Evolutionary conservation across 352 stramenopile genomes (phyloP).

Genomic region (Globisporangium nunn): DNA sequence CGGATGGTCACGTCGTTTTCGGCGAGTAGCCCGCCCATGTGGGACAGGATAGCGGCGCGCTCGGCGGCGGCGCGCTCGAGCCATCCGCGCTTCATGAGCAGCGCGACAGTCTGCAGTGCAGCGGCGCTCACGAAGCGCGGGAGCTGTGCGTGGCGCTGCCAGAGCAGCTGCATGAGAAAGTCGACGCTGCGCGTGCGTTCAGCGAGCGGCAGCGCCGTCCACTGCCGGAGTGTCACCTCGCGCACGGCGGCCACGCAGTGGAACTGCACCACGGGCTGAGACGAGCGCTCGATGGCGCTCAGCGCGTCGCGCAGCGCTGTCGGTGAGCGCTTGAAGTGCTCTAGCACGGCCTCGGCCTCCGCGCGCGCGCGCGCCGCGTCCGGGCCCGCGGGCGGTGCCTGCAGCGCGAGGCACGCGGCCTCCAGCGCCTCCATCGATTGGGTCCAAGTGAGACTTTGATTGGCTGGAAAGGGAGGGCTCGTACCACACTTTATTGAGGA

Average conservation of each 20-base stretch:
- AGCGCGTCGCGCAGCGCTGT: constrained; percentile 54
- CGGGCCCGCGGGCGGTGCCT: constrained; percentile 45
- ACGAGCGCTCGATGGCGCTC: constrained; percentile 32
- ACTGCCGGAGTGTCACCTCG: constrained; percentile 68
- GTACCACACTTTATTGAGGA: too few species aligned
- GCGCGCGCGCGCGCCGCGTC: constrained; percentile 43
- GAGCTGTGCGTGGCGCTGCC: constrained; percentile 41
- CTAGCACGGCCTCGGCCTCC: constrained; percentile 56
- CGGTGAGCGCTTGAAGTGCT: constrained; percentile 80
- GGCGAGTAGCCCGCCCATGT: constrained; percentile 67
- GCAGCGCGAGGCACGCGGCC: constrained; percentile 60
- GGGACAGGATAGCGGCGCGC: constrained; percentile 47
- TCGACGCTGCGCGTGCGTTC: constrained; percentile 58
- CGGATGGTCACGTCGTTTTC: constrained; percentile 25
- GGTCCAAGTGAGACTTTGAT: background rate
- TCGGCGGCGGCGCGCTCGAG: constrained; percentile 52
- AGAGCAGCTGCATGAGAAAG: constrained; percentile 77
- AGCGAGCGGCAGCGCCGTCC: constrained; percentile 32
- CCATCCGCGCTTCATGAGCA: constrained; percentile 81
- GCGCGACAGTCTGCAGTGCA: constrained; percentile 62
- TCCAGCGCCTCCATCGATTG: constrained; percentile 47
- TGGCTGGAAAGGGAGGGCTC: background rate
- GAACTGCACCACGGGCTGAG: constrained; percentile 64
- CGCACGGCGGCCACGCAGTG: constrained; percentile 72
- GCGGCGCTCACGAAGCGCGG: constrained; percentile 51